Evolutionary conservation across 2,329 filamentous ascomycete genomes (phyloP).

Genomic region (Alternaria postmessia): DNA sequence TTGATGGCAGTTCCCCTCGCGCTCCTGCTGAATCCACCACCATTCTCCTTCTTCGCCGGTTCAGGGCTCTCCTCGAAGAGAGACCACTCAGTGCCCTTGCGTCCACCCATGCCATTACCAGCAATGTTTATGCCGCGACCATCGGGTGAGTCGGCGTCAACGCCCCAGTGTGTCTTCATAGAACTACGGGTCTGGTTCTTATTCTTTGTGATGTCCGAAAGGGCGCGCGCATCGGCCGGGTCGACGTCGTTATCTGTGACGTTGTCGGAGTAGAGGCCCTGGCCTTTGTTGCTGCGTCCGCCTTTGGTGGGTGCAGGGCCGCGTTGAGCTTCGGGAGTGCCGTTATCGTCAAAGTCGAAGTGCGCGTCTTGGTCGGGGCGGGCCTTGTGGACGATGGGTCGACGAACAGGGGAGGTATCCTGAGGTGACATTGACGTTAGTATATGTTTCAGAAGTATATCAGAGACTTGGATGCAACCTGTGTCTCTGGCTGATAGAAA

Average conservation of each 20-base stretch:
- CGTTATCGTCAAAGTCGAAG: constrained; percentile 84
- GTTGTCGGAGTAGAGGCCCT: constrained; percentile 80
- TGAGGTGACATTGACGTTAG: constrained; percentile 45
- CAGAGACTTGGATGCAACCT: constrained; percentile 19
- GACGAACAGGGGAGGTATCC: constrained; percentile 66
- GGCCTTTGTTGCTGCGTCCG: constrained; percentile 70
- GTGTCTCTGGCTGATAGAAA: constrained; percentile 26
- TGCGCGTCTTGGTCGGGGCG: constrained; percentile 83
- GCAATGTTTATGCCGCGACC: constrained; percentile 47
- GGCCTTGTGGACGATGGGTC: constrained; percentile 68
- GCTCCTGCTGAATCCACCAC: constrained; percentile 2
- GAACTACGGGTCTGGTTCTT: constrained; percentile 70
- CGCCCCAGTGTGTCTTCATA: constrained; percentile 45
- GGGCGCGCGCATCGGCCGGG: constrained; percentile 54
- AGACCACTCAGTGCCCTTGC: constrained; percentile 52
- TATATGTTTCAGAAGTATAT: constrained; percentile 2
- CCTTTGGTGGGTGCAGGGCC: constrained; percentile 50
- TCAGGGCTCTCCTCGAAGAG: constrained; percentile 43
- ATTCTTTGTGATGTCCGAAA: constrained; percentile 75
- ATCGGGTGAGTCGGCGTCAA: constrained; percentile 41
- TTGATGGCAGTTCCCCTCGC: constrained; percentile 43
- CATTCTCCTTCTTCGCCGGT: constrained; percentile 41
- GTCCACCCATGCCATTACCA: constrained; percentile 54
- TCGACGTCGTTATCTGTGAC: constrained; percentile 63
- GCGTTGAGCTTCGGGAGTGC: constrained; percentile 63